phyloP scores from a whole-genome alignment of 1,284 basidiomycete genomes.

The Coniophora puteana region DNA sequence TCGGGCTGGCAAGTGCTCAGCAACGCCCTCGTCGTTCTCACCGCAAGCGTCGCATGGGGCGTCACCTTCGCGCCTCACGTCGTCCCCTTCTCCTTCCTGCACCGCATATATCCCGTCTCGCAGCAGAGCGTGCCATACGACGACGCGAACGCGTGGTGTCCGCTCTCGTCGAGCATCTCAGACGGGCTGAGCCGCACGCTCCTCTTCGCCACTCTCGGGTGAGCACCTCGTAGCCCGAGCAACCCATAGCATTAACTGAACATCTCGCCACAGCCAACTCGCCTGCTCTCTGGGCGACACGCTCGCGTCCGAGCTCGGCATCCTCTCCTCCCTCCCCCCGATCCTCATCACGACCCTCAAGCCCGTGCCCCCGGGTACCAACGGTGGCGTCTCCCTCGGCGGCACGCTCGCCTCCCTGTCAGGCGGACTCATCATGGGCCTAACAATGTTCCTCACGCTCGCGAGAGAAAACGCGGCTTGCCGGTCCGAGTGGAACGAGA shows the following conservation, averaged over 20 bases:
- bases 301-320: constrained; percentile 79
- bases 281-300: constrained; percentile 85
- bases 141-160: constrained; percentile 21
- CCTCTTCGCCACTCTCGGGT: constrained; percentile 71
- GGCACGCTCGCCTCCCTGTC: constrained; percentile 73
- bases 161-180: constrained; percentile 18
- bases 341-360: constrained; percentile 72
- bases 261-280: constrained; percentile 55
- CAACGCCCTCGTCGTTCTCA: constrained; percentile 72
- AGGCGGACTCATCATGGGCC: constrained; percentile 75
- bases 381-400: constrained; percentile 78
- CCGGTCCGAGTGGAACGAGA: constrained; percentile 29
- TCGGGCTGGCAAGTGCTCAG: constrained; percentile 77
- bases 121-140: constrained; percentile 12
- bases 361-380: constrained; percentile 84
- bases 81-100: constrained; percentile 22
- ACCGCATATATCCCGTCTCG: constrained; percentile 8
- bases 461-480: constrained; percentile 58
- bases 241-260: background rate
- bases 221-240: constrained; percentile 25
- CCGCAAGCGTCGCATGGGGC: constrained; percentile 67
- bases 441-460: constrained; percentile 56
- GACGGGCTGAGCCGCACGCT: constrained; percentile 54
- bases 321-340: constrained; percentile 67
- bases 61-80: constrained; percentile 44